Evolutionary conservation across 2,329 filamentous ascomycete species (phyloP).

Genomic region (Hymenoscyphus albidus): DNA sequence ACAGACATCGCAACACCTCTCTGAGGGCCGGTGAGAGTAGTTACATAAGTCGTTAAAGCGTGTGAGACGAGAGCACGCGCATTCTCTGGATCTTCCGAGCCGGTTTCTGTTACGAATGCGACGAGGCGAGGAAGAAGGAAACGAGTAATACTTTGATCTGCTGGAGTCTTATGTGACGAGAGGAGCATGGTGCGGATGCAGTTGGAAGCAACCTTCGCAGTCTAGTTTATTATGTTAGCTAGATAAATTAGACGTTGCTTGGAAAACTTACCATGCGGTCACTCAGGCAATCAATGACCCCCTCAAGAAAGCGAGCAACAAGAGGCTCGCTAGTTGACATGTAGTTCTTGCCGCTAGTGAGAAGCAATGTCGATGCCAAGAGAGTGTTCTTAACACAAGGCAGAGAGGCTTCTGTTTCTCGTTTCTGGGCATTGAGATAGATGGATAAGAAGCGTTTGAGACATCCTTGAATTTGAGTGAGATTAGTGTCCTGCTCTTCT

Average conservation of each 20-base stretch:
- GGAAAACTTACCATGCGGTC: constrained; percentile 61
- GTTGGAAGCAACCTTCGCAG: constrained; percentile 83
- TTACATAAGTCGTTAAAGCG: constrained; percentile 70
- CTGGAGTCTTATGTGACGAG: constrained; percentile 55
- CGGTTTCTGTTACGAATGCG: constrained; percentile 65
- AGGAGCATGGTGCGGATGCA: constrained; percentile 84
- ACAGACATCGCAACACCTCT: constrained; percentile 65
- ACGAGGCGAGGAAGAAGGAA: constrained; percentile 73
- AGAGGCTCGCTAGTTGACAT: constrained; percentile 73
- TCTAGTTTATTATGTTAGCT: constrained; percentile 44
- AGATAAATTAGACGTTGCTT: constrained; percentile 10
- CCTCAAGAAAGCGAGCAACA: constrained; percentile 69
- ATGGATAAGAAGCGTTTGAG: constrained; percentile 80
- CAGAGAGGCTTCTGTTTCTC: constrained; percentile 71
- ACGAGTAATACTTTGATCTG: constrained; percentile 70
- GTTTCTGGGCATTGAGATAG: constrained; percentile 69
- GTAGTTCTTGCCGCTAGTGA: constrained; percentile 73
- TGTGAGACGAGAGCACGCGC: constrained; percentile 68
- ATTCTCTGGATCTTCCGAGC: constrained; percentile 74
- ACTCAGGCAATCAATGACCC: constrained; percentile 78
- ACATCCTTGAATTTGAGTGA: constrained; percentile 70
- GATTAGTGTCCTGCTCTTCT: constrained; percentile 36
- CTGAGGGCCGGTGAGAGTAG: constrained; percentile 43
- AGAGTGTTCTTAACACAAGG: constrained; percentile 91
- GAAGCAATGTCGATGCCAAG: constrained; percentile 80